Evolutionary conservation across 768 basidiomycete species (phyloP), one percentile per base, ranked within the genome.

Genomic region (Rhodotorula taiwanensis): DNA sequence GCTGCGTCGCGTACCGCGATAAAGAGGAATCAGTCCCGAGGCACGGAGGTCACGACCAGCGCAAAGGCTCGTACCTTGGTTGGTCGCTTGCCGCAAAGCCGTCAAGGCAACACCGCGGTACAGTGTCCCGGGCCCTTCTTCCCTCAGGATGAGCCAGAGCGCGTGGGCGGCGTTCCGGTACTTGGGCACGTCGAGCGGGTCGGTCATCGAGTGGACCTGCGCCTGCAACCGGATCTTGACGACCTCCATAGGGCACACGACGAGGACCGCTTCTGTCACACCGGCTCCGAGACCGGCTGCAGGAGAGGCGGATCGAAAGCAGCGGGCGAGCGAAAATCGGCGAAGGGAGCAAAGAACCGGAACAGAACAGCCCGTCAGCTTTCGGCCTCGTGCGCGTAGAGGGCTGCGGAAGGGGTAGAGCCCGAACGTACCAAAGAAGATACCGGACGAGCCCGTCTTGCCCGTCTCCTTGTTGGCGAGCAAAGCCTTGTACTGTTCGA

Each of bases 221-320:
- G 95, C 94, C 77, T 99, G 95, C 72, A 99, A 78, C 31, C 95
- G 84, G 74, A 99, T 98, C 81, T 98, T 98, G 75, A 99, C 89
- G 25, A 98, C 95, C 75, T 99, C 95, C 95, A 99, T 98, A 0
- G 95, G 95, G 49, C 88, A 94, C 16, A 99, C 95, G 49, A 99
- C 90, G 21, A 84, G 80, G 23, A 99, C 83, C 4, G 93, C 95
- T 77, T 98, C 95, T 1, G 91, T 88, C n/a, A 86, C 86, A 30
- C 95, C 95, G 7, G 95, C 94, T 43, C 86, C 90, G 33, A 99
- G 80, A 66, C 95, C 95, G 72, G 94, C 93, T 93, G 72, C 39
- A 60, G 15, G n/a, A 14, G 50, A 20, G 20, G 30, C 0, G 28
- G 28, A 31, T 27, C 4, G 15, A 4, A 14, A 41, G 28, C 30